Conservation (phyloP, 495 filamentous ascomycete species). For the Penicillium crystallinum region DNA sequence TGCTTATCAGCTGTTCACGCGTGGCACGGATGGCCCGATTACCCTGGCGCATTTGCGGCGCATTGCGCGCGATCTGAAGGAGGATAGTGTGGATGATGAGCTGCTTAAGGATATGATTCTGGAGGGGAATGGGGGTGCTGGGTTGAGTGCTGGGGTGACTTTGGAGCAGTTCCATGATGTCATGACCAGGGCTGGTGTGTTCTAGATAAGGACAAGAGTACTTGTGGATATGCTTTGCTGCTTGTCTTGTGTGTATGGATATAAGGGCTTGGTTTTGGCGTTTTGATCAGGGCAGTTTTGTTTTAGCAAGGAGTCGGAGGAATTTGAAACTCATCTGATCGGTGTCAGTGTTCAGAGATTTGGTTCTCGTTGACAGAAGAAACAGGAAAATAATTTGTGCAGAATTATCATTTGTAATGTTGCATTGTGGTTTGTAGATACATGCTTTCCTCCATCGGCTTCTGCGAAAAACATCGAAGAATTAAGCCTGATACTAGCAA, state of each 20-base stretch:
- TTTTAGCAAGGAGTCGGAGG: conserved; percentile 14
- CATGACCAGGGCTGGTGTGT: conserved; percentile 79
- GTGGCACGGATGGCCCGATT: conserved; percentile 51
- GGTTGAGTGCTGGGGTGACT: conserved; percentile 65
- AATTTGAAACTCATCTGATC: too few relatives aligned
- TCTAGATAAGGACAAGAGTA: conserved; percentile 41
- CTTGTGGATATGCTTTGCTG: not conserved
- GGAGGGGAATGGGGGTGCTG: conserved; percentile 80
- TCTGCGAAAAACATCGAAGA: conserved; percentile 9
- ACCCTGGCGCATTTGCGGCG: conserved; percentile 69
- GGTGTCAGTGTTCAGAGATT: too few relatives aligned
- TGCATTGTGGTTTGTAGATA: conserved; percentile 20
- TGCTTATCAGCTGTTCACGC: conserved; percentile 74
- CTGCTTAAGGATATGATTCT: conserved; percentile 86
- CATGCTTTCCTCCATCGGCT: conserved; percentile 17
- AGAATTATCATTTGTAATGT: conserved; percentile 9
- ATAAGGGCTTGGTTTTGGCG: conserved; percentile 8
- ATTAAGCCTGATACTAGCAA: conserved; percentile 16
- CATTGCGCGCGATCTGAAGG: conserved; percentile 76
- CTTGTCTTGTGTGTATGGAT: not conserved
- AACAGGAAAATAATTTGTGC: not conserved
- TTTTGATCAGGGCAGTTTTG: conserved; percentile 1
- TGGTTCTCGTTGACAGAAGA: too few relatives aligned
- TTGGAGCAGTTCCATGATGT: conserved; percentile 78
- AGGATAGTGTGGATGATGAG: conserved; percentile 67